phyloP scores from a whole-genome alignment of 192 early-diverging fungal genomes.

The Entomortierella lignicola region DNA sequence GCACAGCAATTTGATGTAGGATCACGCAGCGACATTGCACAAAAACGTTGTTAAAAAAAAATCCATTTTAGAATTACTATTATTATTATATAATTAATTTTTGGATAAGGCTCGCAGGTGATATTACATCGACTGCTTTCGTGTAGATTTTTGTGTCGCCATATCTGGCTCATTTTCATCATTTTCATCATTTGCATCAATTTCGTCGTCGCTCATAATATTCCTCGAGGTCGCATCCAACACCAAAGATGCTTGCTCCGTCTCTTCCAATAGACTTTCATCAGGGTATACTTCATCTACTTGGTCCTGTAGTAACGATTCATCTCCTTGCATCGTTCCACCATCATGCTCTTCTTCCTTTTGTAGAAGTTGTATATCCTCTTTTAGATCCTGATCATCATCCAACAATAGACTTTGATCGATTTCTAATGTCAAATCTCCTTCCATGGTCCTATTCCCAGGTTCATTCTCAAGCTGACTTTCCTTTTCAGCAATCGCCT shows the following conservation, averaged over 20 bases:
- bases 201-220: not conserved
- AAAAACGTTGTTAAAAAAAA: too few species aligned
- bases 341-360: not conserved
- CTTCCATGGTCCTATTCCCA: constrained; percentile 31
- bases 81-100: too few species aligned
- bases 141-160: not conserved
- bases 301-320: not conserved
- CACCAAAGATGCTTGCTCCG: not conserved
- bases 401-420: constrained; percentile 36
- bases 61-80: too few species aligned
- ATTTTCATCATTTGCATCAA: not conserved
- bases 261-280: not conserved
- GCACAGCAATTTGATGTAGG: too few species aligned
- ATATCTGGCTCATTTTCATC: not conserved
- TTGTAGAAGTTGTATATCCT: not conserved
- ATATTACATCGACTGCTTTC: constrained; percentile 8
- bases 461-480: constrained; percentile 24
- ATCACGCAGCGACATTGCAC: too few species aligned
- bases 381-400: not conserved
- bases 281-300: not conserved
- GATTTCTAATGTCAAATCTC: constrained; percentile 38
- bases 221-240: not conserved
- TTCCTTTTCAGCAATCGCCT: constrained; percentile 49
- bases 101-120: too few species aligned
- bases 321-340: not conserved